Evolutionary conservation across 371 early-diverging fungal genomes (phyloP).

Genomic region (Mucor saturninus): DNA sequence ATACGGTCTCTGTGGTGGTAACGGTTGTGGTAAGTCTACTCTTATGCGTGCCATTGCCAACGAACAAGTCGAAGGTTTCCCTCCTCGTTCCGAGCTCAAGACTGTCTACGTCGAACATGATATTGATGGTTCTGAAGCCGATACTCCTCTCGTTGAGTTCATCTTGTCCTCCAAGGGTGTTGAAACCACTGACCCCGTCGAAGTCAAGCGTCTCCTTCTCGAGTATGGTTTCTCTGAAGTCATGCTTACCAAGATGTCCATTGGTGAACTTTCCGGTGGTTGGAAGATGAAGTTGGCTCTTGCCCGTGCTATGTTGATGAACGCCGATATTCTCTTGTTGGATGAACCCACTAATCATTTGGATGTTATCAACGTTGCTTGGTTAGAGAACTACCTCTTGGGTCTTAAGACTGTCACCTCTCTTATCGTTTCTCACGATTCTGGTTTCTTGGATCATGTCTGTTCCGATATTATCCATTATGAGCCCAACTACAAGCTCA

Average conservation of each 20-base stretch:
- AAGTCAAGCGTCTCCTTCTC: slow-evolving; percentile 63
- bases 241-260: slow-evolving; percentile 64
- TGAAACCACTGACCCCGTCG: slow-evolving; percentile 53
- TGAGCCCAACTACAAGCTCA: slow-evolving; percentile 73
- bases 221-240: slow-evolving; percentile 74
- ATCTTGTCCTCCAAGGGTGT: slow-evolving; percentile 60
- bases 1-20: slow-evolving; percentile 85
- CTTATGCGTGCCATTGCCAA: slow-evolving; percentile 83
- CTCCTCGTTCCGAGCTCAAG: slow-evolving; percentile 68
- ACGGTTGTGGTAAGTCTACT: slow-evolving; percentile 91
- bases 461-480: slow-evolving; percentile 86
- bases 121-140: slow-evolving; percentile 75
- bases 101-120: slow-evolving; percentile 80
- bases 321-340: slow-evolving; percentile 85
- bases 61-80: slow-evolving; percentile 82
- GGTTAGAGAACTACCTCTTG: slow-evolving; percentile 82
- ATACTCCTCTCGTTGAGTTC: slow-evolving; percentile 73
- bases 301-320: slow-evolving; percentile 83
- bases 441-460: slow-evolving; percentile 85
- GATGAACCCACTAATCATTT: slow-evolving; percentile 95
- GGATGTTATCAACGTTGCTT: slow-evolving; percentile 82
- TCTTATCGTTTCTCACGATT: slow-evolving; percentile 91
- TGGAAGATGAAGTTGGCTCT: slow-evolving; percentile 92
- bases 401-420: slow-evolving; percentile 74
- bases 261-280: slow-evolving; percentile 84